Base-by-base conservation (phyloP, 169 alveolate species). In the Plasmodium vinckei region DNA sequence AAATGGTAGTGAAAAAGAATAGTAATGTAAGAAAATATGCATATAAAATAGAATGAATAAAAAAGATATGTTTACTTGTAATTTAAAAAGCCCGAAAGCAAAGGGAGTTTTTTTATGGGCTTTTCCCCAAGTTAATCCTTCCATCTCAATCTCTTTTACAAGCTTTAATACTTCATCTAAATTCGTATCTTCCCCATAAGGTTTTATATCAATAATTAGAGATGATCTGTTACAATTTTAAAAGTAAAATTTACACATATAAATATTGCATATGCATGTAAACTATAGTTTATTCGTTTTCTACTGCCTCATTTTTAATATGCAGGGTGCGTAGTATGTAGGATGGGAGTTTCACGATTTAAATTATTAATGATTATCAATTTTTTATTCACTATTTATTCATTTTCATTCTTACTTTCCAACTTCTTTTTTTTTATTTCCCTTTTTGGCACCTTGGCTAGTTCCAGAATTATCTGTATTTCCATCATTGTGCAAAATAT, bases 81-180 rank as follows among this genome's bases (percentile, higher is more conserved):
- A 87, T 73, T 95, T 95, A 92, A 92, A 92, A 84, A 95, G 93
- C 15, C 97, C 97, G 70, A 87, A 95, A 12, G 97, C 97, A 54
- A 95, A 87, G n/a, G 97, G 97, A 23, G 91, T 93, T 88, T 93
- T 95, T 68, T 95, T 93, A 71, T 92, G 88, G 33, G 95, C 96
- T 57, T 89, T 95, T 13, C 97, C 97, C 97, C 97, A 95, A 9
- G 96, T 92, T 53, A 95, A 87, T 15, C 97, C 97, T 21, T 95
- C 97, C 68, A 95, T 87, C 64, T 91, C 73, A 59, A 95, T 88
- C 60, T 71, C 72, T 92, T 92, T 94, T 42, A 95, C 96, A 51
- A 88, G 77, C 25, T 92, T 86, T 72, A 88, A 47, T n/a, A 95
- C 95, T 49, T 93, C 94, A 68, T 95, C 97, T 69, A 95, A 75